phyloP scores from a whole-genome alignment of 2,329 filamentous ascomycete genomes.

The Neobulgaria alba region DNA sequence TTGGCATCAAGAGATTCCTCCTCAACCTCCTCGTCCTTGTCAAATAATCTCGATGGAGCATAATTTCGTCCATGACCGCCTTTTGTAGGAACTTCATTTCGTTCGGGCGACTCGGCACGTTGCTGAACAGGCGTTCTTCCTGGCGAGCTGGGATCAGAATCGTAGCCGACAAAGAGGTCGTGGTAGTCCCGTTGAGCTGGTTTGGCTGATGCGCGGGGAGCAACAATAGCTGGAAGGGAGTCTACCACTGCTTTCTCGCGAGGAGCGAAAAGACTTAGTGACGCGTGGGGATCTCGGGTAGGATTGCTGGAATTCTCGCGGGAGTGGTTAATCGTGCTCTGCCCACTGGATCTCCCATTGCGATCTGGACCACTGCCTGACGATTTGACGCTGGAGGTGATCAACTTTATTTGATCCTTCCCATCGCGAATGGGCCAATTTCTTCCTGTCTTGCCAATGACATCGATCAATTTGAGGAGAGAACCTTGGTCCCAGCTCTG shows the following conservation, averaged over 20 bases:
- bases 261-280: slow-evolving; percentile 65
- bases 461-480: slow-evolving; percentile 84
- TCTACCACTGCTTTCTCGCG: slow-evolving; percentile 52
- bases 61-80: slow-evolving; percentile 52
- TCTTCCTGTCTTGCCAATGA: slow-evolving; percentile 81
- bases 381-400: slow-evolving; percentile 51
- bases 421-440: slow-evolving; percentile 94
- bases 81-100: slow-evolving; percentile 36
- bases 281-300: slow-evolving; percentile 58
- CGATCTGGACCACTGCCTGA: slow-evolving; percentile 30
- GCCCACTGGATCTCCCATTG: slow-evolving; percentile 22
- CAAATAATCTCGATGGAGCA: slow-evolving; percentile 53
- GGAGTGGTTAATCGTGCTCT: slow-evolving; percentile 33
- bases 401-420: slow-evolving; percentile 72
- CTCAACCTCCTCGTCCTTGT: slow-evolving; percentile 41
- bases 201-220: slow-evolving; percentile 61
- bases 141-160: slow-evolving; percentile 21
- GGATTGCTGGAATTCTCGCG: slow-evolving; percentile 46
- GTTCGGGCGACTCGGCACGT: slow-evolving; percentile 4
- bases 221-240: slow-evolving; percentile 42
- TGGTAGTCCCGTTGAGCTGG: slow-evolving; percentile 56
- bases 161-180: slow-evolving; percentile 57
- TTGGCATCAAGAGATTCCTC: slow-evolving; percentile 39
- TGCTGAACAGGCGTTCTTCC: slow-evolving; percentile 4
- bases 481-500: slow-evolving; percentile 93